Conservation (phyloP, 2,329 filamentous ascomycete genomes). For the Pseudogymnoascus sp. region DNA sequence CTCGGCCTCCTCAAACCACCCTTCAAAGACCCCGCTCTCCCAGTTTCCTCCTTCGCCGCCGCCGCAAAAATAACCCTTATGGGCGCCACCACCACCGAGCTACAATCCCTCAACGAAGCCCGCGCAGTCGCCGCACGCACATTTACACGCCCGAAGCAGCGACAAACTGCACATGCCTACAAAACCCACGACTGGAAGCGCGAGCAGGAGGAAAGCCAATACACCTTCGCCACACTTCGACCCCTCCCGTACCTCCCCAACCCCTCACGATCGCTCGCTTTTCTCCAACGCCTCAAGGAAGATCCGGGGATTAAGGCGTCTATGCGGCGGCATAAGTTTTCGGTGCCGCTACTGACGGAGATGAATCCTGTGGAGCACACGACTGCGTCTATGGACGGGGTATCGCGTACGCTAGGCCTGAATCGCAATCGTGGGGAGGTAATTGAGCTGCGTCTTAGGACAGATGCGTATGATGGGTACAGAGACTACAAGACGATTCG, state of each 20-base stretch:
- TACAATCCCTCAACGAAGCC: slow-evolving; percentile 46
- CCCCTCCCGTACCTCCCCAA: slow-evolving; percentile 72
- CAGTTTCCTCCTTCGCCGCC: slow-evolving; percentile 38
- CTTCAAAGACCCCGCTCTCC: slow-evolving; percentile 49
- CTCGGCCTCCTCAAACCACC: slow-evolving; percentile 56
- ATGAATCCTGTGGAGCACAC: slow-evolving; percentile 89
- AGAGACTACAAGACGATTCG: slow-evolving; percentile 86
- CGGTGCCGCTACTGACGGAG: slow-evolving; percentile 79
- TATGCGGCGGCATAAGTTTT: slow-evolving; percentile 80
- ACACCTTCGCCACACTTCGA: slow-evolving; percentile 73
- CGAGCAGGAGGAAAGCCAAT: slow-evolving; percentile 44
- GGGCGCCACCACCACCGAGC: slow-evolving; percentile 52
- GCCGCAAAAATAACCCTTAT: slow-evolving; percentile 57
- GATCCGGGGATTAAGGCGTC: slow-evolving; percentile 78
- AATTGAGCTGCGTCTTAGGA: slow-evolving; percentile 84
- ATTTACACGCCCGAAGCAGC: slow-evolving; percentile 30
- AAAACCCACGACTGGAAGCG: slow-evolving; percentile 39
- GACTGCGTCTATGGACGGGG: slow-evolving; percentile 57
- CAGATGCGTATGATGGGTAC: slow-evolving; percentile 90
- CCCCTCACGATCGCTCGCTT: slow-evolving; percentile 59
- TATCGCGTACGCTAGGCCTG: slow-evolving; percentile 70
- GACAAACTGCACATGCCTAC: slow-evolving; percentile 33
- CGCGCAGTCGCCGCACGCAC: slow-evolving; percentile 40
- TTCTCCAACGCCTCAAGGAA: slow-evolving; percentile 66
- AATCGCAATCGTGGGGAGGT: slow-evolving; percentile 84